Evolutionary conservation across 2,329 filamentous ascomycete species (phyloP), one percentile per base, ranked within the genome.

Genomic region (Akanthomyces dipterigenus): DNA sequence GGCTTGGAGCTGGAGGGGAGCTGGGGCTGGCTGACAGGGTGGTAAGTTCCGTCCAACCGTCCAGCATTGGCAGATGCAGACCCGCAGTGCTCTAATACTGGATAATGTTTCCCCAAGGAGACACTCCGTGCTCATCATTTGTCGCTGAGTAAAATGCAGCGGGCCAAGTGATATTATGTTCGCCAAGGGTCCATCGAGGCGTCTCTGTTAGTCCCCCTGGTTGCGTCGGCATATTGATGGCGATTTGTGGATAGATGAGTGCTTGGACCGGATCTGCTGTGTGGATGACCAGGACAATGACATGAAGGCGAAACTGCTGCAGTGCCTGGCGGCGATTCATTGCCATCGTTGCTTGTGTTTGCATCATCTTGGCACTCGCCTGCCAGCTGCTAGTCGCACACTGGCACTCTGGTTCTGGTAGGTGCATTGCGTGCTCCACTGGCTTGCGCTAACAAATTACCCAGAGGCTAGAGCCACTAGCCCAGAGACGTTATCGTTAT

Each of bases 91-190:
- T 26, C n/a, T 60, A 49, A 42, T 48, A 38, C 42, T 22, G 42
- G 36, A 50, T 40, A 50, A 45, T 60, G 38, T 26, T 51, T 53
- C 57, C 57, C 57, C 40, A 46, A 60, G 28, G 28, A 42, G 57
- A 36, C 16, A 46, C 26, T 60, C 57, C 40, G 49, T 24, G 46
- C 46, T 46, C 57, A 60, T 53, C 56, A n/a, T n/a, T n/a, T n/a
- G 16, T 43, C 5, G 56, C 51, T 11, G 45, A 49, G 55, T 58
- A 58, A 58, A 49, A 28, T 24, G 36, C 24, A 20, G 55, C 56
- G 48, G 56, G 56, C 46, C 48, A 60, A 20, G 36, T 43, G 56
- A 26, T 46, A 54, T 60, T 60, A 59, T 60, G 57, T 31, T 51
- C 18, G 49, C 38, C 48, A 48, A 46, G 48, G 57, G 38, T 20